Conservation (phyloP, 306 rosid genomes). For the Fagus sylvatica region DNA sequence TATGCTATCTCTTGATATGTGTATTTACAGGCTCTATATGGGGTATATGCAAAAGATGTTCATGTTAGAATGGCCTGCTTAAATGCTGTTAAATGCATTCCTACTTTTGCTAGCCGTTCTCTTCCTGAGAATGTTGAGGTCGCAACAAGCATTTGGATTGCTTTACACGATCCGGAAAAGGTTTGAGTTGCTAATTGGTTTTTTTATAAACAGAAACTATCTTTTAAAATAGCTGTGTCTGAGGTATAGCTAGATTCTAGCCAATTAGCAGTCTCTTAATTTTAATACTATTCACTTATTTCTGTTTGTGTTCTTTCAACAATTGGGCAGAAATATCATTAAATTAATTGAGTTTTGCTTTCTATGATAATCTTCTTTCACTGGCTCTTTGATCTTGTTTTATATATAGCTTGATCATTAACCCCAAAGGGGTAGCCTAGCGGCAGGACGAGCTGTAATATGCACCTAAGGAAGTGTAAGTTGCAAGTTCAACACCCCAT, state of each 20-base stretch:
- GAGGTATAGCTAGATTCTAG: neutral
- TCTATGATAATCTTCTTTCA: neutral
- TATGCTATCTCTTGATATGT: constrained; percentile 24
- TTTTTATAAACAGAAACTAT: neutral
- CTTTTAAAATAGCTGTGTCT: neutral
- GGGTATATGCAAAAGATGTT: constrained; percentile 93
- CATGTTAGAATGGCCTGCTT: constrained; percentile 93
- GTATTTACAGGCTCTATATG: constrained; percentile 73
- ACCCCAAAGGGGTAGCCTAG: too few species aligned
- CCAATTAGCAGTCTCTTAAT: neutral
- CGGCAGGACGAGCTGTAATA: too few species aligned
- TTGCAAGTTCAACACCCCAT: too few species aligned
- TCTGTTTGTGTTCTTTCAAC: neutral
- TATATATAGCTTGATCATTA: neutral
- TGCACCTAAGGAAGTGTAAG: too few species aligned
- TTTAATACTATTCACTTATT: neutral
- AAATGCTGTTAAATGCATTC: constrained; percentile 88
- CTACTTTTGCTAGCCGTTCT: constrained; percentile 74
- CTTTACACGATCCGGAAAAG: constrained; percentile 94
- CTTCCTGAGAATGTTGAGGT: constrained; percentile 68
- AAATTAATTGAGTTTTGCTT: neutral
- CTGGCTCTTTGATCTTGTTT: neutral
- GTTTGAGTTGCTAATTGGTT: constrained; percentile 36
- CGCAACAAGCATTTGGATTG: constrained; percentile 94
- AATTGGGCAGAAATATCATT: neutral